Evolutionary conservation across 176 grass and related monocot genomes (phyloP), one percentile per base, ranked within the genome.

Genomic region (Raddia distichophylla): DNA sequence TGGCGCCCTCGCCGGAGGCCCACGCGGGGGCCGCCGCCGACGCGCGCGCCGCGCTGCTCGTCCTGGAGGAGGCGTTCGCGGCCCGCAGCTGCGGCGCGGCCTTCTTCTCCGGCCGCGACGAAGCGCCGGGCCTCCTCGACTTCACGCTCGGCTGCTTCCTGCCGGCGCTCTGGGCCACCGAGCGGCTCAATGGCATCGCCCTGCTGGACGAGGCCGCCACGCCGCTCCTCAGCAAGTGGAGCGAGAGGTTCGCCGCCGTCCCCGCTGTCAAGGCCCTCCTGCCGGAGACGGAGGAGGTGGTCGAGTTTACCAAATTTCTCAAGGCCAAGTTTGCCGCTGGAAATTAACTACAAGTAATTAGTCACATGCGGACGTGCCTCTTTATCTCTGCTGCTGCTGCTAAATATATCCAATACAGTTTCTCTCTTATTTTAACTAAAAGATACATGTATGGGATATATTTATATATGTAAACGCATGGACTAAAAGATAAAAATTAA

Each of bases 101-200:
- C 0, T 89, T 89, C 76, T 89, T 84, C 87, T 84, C 76, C 12
- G 70, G 80, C 40, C 0, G 12, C 55, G 67, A 64, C 63, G 16
- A 40, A 3, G 60, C 74, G 63, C 87, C 76, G 13, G 82, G 82
- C 5, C 22, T 89, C 20, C 82, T 89, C 35, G 82, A 89, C 47
- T 14, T 89, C 46, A 47, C 56, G 19, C 76, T 85, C 17, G 82
- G 87, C 1, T 84, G 82, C 76, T 89, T 89, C 87, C 76, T 80
- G 46, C 87, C 87, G 55, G 87, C 82, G 22, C 71, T 89, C 82
- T 63, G 87, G 82, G 82, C 87, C 1, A 84, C 76, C 76, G 87
- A 89, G 76, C 20, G 22, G 10, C 62, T 89, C 20, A 60, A 79
- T 55, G 82, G 76, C 61, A 15, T 84, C 12, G 3, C 16, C 12